A percentile compares a stretch with the other conserved stretches of the same genome.
These are phyloP conservation scores for Carnegiea gigantea DNA, from an alignment of 179 eudicot species.

Conservation along the genomic window DNA sequence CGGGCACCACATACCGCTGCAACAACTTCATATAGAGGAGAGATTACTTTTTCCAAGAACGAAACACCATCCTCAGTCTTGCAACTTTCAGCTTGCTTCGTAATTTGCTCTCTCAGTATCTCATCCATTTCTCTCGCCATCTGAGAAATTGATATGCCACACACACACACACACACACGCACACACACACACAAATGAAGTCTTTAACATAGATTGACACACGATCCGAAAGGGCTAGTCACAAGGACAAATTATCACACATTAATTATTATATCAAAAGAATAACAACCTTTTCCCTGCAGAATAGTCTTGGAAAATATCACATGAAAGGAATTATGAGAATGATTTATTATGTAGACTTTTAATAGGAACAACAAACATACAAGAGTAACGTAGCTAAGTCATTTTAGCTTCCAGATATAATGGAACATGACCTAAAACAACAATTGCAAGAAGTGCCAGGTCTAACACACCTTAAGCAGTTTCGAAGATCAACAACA, in stretches of 20 bases:
- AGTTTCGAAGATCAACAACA: neutral
- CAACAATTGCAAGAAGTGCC: constrained; percentile 1
- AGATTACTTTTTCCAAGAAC: constrained; percentile 72
- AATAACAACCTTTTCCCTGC: neutral
- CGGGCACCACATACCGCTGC: constrained; percentile 62
- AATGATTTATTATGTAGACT: neutral
- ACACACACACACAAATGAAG: neutral
- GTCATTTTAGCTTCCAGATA: neutral
- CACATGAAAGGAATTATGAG: neutral
- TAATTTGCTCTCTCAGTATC: constrained; percentile 68
- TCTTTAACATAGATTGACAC: neutral
- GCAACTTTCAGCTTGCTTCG: constrained; percentile 91
- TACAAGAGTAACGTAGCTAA: neutral
- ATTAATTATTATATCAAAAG: neutral
- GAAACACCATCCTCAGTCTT: constrained; percentile 71
- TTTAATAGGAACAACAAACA: neutral
- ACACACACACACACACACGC: neutral
- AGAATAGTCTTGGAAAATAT: neutral
- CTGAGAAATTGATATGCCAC: constrained; percentile 32
- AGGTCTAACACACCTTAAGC: neutral
- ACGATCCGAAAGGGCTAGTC: neutral
- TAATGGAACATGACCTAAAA: neutral
- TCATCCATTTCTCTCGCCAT: constrained; percentile 95
- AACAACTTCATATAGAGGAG: constrained; percentile 76
- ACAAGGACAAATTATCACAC: neutral